Conservation (phyloP, 2,329 filamentous ascomycete genomes). For the Nemania sp. region DNA sequence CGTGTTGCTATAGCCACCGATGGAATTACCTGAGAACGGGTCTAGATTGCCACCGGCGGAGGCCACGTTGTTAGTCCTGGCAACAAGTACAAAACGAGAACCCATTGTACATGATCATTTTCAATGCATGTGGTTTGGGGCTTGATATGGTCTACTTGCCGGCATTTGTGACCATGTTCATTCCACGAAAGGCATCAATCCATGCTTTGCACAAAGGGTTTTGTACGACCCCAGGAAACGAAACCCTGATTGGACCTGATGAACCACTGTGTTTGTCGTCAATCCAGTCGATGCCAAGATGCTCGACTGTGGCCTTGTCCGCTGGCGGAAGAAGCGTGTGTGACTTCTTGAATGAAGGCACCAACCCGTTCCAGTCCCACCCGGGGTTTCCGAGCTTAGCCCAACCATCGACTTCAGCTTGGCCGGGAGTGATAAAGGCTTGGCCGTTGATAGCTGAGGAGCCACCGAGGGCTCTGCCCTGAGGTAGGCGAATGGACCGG, state of each 20-base stretch:
- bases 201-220: constrained; percentile 31
- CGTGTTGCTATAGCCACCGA: constrained; percentile 31
- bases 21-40: constrained; percentile 30
- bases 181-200: constrained; percentile 29
- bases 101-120: too few species aligned
- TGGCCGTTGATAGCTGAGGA: constrained; percentile 33
- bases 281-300: constrained; percentile 31
- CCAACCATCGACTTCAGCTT: constrained; percentile 29
- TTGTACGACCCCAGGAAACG: constrained; percentile 29
- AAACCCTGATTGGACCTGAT: constrained; percentile 23
- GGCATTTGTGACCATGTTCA: constrained; percentile 25
- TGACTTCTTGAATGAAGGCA: constrained; percentile 24
- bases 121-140: neutral
- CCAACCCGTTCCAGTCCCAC: constrained; percentile 29
- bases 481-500: constrained; percentile 17
- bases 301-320: constrained; percentile 23
- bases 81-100: too few species aligned
- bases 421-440: constrained; percentile 25
- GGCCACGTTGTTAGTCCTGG: neutral
- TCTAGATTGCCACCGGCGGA: too few species aligned
- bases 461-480: constrained; percentile 29
- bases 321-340: constrained; percentile 26
- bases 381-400: constrained; percentile 29
- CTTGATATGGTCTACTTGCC: neutral
- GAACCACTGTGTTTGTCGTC: constrained; percentile 26